phyloP scores from a whole-genome alignment of 2,329 filamentous ascomycete genomes.

The Penicillium corylophilum region DNA sequence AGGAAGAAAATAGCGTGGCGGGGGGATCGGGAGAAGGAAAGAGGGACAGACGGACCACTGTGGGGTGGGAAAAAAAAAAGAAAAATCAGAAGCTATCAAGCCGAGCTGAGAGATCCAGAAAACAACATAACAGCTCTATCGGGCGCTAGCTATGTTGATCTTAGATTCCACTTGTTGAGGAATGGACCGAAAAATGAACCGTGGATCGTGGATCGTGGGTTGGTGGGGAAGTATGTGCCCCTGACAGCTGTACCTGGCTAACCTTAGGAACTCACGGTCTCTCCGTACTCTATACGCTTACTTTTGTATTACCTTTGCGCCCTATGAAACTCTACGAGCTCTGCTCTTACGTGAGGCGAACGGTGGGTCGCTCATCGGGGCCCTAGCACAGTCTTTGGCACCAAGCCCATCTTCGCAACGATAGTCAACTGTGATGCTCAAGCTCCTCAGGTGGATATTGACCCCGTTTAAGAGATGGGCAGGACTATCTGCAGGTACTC shows the following conservation, averaged over 20 bases:
- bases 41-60: not conserved
- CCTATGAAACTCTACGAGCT: not conserved
- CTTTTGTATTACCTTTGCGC: no score
- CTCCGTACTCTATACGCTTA: no score
- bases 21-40: not conserved
- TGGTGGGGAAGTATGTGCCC: not conserved
- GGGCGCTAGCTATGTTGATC: not conserved
- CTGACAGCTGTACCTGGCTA: not conserved
- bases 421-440: no score
- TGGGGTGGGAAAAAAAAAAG: not conserved
- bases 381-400: not conserved
- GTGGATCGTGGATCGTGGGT: not conserved
- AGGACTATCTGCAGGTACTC: no score
- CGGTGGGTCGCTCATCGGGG: slow-evolving; percentile 11
- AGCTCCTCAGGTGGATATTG: no score
- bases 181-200: not conserved
- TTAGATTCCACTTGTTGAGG: not conserved
- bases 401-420: not conserved
- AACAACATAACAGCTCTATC: not conserved
- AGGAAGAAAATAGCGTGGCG: slow-evolving; percentile 4
- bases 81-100: not conserved
- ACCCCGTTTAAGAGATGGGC: no score
- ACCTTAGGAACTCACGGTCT: not conserved
- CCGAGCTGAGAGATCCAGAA: not conserved
- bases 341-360: slow-evolving; percentile 5